phyloP scores from a whole-genome alignment of 2,329 filamentous ascomycete genomes.

The Phyllosticta citrichinensis region DNA sequence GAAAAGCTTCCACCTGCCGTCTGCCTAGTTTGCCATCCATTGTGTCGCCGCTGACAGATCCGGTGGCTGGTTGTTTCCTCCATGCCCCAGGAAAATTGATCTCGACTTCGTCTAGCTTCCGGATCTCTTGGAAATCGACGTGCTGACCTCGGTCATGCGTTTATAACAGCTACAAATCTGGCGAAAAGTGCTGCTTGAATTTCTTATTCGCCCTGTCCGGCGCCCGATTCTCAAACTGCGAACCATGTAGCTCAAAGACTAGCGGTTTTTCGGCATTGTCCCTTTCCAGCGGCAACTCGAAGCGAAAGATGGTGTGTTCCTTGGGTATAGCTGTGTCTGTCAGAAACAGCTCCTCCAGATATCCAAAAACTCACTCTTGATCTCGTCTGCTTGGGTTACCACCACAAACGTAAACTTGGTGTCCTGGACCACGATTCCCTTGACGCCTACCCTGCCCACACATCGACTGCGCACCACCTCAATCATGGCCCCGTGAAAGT shows the following conservation, averaged over 20 bases:
- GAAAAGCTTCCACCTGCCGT: neutral
- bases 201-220: conserved; percentile 83
- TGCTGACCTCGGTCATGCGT: neutral
- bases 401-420: conserved; percentile 79
- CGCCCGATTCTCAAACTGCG: conserved; percentile 74
- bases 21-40: neutral
- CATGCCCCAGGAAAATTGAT: neutral
- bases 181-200: conserved; percentile 62
- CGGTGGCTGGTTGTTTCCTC: neutral
- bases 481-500: conserved; percentile 79
- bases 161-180: neutral
- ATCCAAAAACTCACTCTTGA: conserved; percentile 49
- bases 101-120: too few species aligned
- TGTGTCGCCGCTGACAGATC: neutral
- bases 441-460: conserved; percentile 68
- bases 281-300: conserved; percentile 51
- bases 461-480: conserved; percentile 77
- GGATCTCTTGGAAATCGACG: too few species aligned
- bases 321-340: conserved; percentile 59
- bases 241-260: conserved; percentile 76
- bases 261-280: conserved; percentile 36
- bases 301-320: conserved; percentile 75
- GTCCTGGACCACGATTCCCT: conserved; percentile 82
- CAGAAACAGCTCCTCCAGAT: conserved; percentile 7
- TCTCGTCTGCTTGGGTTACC: conserved; percentile 57